Evolutionary conservation across 805 yeast species (phyloP).

Genomic region (Naumovozyma baii): DNA sequence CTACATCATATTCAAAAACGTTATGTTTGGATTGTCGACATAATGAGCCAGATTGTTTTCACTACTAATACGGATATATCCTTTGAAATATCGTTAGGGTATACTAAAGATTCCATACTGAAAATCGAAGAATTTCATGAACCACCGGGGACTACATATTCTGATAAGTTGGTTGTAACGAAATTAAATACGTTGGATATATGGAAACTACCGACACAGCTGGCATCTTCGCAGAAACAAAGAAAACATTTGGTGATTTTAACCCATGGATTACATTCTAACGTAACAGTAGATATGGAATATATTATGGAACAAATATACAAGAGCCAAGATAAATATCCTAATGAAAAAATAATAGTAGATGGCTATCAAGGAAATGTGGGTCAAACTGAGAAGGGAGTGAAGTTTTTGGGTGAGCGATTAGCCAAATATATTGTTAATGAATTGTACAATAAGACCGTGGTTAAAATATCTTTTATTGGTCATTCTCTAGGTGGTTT

Average conservation of each 20-base stretch:
- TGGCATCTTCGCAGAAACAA: slow-evolving; percentile 27
- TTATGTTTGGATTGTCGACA: slow-evolving; percentile 63
- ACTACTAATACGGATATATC: slow-evolving; percentile 50
- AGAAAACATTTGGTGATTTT: slow-evolving; percentile 54
- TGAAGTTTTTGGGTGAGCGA: slow-evolving; percentile 61
- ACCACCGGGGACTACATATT: no score
- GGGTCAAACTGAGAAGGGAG: slow-evolving; percentile 72
- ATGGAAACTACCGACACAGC: slow-evolving; percentile 52
- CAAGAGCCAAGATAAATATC: slow-evolving; percentile 26
- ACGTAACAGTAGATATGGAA: slow-evolving; percentile 64
- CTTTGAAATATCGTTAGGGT: slow-evolving; percentile 50
- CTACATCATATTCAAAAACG: slow-evolving; percentile 50
- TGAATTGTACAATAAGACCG: slow-evolving; percentile 35
- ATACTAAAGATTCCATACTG: slow-evolving; percentile 27
- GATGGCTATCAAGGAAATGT: slow-evolving; percentile 63
- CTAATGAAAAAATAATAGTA: slow-evolving; percentile 43
- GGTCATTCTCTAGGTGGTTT: slow-evolving; percentile 78
- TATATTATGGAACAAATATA: slow-evolving; percentile 65
- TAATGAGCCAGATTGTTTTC: slow-evolving; percentile 62
- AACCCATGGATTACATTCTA: slow-evolving; percentile 74
- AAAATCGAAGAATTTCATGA: no score
- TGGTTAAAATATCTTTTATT: slow-evolving; percentile 54
- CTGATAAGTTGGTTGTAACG: slow-evolving; percentile 37
- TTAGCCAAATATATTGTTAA: slow-evolving; percentile 57
- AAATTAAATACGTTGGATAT: slow-evolving; percentile 51